Evolutionary conservation across 2,329 filamentous ascomycete species (phyloP), one percentile per base, ranked within the genome.

Genomic region (Neopestalotiopsis rosae): DNA sequence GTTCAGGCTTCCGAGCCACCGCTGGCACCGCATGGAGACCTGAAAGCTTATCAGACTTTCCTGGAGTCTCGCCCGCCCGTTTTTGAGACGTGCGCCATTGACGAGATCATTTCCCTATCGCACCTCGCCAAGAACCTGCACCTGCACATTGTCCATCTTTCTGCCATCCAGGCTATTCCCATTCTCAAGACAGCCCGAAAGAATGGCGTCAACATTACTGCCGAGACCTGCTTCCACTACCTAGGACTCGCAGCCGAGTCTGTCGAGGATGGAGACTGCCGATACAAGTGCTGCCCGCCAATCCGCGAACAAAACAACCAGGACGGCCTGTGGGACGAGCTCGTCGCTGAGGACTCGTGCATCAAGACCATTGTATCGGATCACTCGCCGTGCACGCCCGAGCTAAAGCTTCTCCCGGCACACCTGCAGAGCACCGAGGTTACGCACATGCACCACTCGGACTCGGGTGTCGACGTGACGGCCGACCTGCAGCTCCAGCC

Each of bases 141-240:
- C 71, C 85, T 99, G 61, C 96, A 99, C 83, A 97, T 99, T 71
- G 95, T 98, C 24, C 95, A 98, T 77, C 87, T 98, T 12, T 97
- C 93, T 0, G 94, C 94, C n/a, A 91, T 92, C 61, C 91, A 97
- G 79, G 93, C 92, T 59, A 95, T 97, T 69, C 94, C 94, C 0
- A 84, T 97, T 67, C 87, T 97, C 66, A 90, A 90, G 70, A 87
- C 89, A 69, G 95, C 95, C 12, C 90, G 94, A 40, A 84, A 85
- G 4, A 82, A 85, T 2, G 95, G 95, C 58, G 83, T 97, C 78
- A 93, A 94, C 76, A 94, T 98, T 82, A 97, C 94, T 0, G 94
- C 95, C 67, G 95, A 97, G 83, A 97, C 95, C 2, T 97, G 95
- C 83, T 97, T 97, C 86, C 95, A 97, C 84, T 98, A 97, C 81